Evolutionary conservation across 2,329 filamentous ascomycete genomes (phyloP).

Genomic region (Thermochaetoides dissita): DNA sequence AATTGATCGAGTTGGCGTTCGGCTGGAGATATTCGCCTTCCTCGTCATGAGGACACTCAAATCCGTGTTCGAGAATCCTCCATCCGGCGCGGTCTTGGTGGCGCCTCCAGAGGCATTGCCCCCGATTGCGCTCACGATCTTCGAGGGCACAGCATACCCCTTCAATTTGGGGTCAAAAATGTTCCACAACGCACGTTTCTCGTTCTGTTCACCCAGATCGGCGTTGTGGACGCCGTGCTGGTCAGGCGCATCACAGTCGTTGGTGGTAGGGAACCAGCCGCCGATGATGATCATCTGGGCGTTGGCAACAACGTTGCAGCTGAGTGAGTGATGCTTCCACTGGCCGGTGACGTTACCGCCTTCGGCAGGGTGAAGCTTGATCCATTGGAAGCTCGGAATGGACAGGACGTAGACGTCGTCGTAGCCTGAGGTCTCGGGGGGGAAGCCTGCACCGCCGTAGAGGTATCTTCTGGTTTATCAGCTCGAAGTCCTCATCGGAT

Average conservation of each 20-base stretch:
- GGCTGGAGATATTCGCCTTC: constrained; percentile 28
- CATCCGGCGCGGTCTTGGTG: constrained; percentile 33
- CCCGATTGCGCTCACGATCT: constrained; percentile 40
- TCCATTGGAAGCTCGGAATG: constrained; percentile 50
- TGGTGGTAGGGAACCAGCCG: constrained; percentile 37
- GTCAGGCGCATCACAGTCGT: constrained; percentile 36
- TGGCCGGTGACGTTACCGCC: constrained; percentile 22
- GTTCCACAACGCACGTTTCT: constrained; percentile 34
- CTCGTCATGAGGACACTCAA: constrained; percentile 39
- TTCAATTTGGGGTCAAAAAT: constrained; percentile 35
- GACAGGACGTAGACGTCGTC: constrained; percentile 50
- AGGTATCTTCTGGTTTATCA: constrained; percentile 32
- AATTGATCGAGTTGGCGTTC: constrained; percentile 36
- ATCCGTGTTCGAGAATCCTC: constrained; percentile 37
- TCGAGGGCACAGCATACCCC: constrained; percentile 38
- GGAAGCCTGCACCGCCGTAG: constrained; percentile 43
- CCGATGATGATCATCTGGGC: constrained; percentile 52
- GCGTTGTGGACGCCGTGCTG: constrained; percentile 43
- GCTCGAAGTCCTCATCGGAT: too few species aligned
- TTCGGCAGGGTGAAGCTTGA: constrained; percentile 35
- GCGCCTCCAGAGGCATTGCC: constrained; percentile 38
- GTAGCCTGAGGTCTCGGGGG: constrained; percentile 33
- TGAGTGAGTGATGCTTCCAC: constrained; percentile 39
- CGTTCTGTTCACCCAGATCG: constrained; percentile 37
- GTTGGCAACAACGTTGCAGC: constrained; percentile 41